phyloP scores from a whole-genome alignment of 176 grass and related monocot genomes.

The Phoenix roebelenii region DNA sequence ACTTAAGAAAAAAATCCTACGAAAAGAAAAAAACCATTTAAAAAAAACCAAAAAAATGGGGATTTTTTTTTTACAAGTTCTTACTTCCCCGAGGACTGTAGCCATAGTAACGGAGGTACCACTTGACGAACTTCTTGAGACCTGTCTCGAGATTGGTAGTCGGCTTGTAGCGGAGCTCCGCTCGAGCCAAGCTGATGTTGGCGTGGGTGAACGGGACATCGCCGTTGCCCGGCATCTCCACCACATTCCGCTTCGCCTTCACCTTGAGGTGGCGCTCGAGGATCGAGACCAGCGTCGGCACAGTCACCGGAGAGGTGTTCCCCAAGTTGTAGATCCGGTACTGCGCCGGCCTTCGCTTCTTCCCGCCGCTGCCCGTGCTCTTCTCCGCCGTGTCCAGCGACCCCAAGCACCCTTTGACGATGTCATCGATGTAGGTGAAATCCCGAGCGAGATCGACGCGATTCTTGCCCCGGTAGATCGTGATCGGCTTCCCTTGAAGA shows the following conservation, averaged over 20 bases:
- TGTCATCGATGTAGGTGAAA: slow-evolving; percentile 49
- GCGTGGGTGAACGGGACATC: slow-evolving; percentile 45
- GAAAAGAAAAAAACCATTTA: no score
- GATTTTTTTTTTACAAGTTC: no score
- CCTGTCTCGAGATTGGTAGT: slow-evolving; percentile 33
- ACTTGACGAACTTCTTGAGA: slow-evolving; percentile 45
- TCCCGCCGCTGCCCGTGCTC: slow-evolving; percentile 36
- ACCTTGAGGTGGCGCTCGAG: slow-evolving; percentile 27
- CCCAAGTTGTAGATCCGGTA: slow-evolving; percentile 40
- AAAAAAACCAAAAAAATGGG: no score
- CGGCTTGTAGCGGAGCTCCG: slow-evolving; percentile 36
- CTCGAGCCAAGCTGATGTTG: slow-evolving; percentile 30
- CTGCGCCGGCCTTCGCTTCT: slow-evolving; percentile 26
- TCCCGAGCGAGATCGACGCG: slow-evolving; percentile 28
- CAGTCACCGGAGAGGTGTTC: slow-evolving; percentile 40
- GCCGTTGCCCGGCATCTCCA: slow-evolving; percentile 42
- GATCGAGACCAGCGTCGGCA: slow-evolving; percentile 28
- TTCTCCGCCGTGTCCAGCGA: slow-evolving; percentile 31
- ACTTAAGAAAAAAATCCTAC: no score
- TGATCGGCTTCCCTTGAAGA: slow-evolving; percentile 39
- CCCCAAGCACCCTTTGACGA: slow-evolving; percentile 39
- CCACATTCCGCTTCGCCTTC: slow-evolving; percentile 31
- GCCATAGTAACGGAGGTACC: slow-evolving; percentile 39
- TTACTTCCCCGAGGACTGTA: slow-evolving; percentile 22
- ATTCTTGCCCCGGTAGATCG: slow-evolving; percentile 24